Evolutionary conservation across 1,139 yeast genomes (phyloP), one percentile per base, ranked within the genome.

Genomic region (Kodamaea arcana): DNA sequence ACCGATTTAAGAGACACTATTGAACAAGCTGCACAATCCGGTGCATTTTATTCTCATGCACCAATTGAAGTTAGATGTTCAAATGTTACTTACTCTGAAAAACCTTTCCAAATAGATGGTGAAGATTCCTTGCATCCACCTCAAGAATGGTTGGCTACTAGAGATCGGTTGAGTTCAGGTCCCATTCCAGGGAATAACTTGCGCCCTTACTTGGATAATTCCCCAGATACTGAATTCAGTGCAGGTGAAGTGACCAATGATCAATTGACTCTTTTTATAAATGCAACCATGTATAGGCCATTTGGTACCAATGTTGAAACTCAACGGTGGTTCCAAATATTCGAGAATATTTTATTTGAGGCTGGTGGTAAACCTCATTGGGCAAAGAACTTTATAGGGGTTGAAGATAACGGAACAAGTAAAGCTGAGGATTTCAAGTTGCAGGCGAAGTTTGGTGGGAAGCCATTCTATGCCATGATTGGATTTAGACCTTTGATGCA

Each of bases 301-400:
- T 92, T 90, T 60, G 74, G 78, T 27, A 73, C 76, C 36, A 75
- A 82, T 50, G 81, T 88, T 4, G 80, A 84, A 29, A 80, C 88
- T 32, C 80, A 78, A 39, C 71, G 78, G 45, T 92, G 97, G 96
- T 92, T 75, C 60, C 74, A 75, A 34, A 68, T 70, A n/a, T 92
- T 92, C 58, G 98, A 92, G 59, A 73, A 75, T 39, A 75, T 86
- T 2, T 69, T 90, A 70, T 70, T 72, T 35, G 78, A 75, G 24
- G 90, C 83, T 15, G 90, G 85, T 27, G 98, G 98, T 32, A 85
- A 82, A 55, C 98, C 98, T 2, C 98, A 92, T 57, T 92, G 98
- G 98, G 98, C 98, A n/a, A 92, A 92, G 69, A 90, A 90, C 60
- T 92, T 88, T 56, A 71, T 88, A 45, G 96, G 96, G 2, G 62